Conservation (phyloP, 2,329 filamentous ascomycete genomes). For the Cladosporium austrohemisphaericum region DNA sequence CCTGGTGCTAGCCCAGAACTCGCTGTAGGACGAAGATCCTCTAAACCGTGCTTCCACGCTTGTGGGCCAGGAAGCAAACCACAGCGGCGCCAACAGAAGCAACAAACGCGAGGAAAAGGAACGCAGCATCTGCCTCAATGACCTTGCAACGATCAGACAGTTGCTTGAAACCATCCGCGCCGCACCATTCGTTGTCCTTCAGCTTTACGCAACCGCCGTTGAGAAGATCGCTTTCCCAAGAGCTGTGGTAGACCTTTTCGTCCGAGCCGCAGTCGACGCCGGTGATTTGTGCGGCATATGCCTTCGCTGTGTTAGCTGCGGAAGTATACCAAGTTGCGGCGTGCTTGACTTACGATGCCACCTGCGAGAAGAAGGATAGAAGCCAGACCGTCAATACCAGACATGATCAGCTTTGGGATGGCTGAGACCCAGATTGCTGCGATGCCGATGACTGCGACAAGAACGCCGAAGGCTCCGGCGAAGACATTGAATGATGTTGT, state of each 20-base stretch:
- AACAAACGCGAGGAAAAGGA: slow-evolving; percentile 24
- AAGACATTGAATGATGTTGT: slow-evolving; percentile 25
- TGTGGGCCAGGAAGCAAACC: slow-evolving; percentile 15
- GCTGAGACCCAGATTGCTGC: slow-evolving; percentile 22
- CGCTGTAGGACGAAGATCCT: background rate
- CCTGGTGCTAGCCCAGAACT: no score
- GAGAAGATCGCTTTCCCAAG: slow-evolving; percentile 17
- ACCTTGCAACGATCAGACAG: slow-evolving; percentile 20
- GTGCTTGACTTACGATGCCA: slow-evolving; percentile 25
- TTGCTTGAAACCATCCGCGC: background rate
- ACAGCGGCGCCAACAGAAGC: slow-evolving; percentile 17
- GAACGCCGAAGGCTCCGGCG: slow-evolving; percentile 24
- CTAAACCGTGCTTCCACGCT: slow-evolving; percentile 8
- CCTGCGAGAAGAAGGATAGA: slow-evolving; percentile 25
- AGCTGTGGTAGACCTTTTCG: slow-evolving; percentile 1
- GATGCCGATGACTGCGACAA: slow-evolving; percentile 24
- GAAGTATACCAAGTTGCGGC: background rate
- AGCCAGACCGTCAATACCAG: slow-evolving; percentile 22
- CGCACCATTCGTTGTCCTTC: background rate
- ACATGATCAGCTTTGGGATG: slow-evolving; percentile 21
- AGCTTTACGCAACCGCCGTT: slow-evolving; percentile 20
- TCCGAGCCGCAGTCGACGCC: slow-evolving; percentile 18
- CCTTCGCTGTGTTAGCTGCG: slow-evolving; percentile 11
- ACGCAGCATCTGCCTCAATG: slow-evolving; percentile 24
- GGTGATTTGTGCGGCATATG: slow-evolving; percentile 22